These are phyloP conservation scores for Alnus rubra DNA, from an alignment of 306 rosid species.

Conservation along the genomic window DNA sequence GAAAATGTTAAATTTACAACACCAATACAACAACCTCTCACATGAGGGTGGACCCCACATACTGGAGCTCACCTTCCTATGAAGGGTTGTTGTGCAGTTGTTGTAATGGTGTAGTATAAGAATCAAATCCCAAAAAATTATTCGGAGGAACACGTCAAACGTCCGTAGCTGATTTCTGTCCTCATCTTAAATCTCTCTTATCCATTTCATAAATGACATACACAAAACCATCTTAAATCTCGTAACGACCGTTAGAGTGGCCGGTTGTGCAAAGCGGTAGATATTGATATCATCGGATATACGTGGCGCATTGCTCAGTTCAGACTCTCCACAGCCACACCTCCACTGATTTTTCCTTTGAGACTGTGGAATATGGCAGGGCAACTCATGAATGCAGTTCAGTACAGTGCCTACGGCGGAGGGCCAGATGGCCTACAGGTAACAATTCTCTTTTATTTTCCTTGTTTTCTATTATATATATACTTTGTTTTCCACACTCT, in stretches of 20 bases:
- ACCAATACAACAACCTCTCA: too few species aligned
- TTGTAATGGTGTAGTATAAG: too few species aligned
- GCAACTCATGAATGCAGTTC: conserved; percentile 65
- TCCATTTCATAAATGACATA: too few species aligned
- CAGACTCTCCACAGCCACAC: background rate
- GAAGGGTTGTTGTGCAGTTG: too few species aligned
- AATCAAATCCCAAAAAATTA: too few species aligned
- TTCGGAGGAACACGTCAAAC: too few species aligned
- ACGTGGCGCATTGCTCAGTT: background rate
- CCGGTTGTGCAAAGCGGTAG: background rate
- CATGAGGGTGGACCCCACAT: too few species aligned
- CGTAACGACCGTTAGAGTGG: background rate
- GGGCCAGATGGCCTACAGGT: conserved; percentile 71
- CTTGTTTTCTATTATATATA: background rate
- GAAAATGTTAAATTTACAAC: too few species aligned
- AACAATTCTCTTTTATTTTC: conserved; percentile 14
- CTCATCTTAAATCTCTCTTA: too few species aligned
- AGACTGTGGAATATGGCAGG: conserved; percentile 35
- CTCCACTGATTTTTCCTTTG: background rate
- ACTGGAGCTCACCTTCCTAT: too few species aligned
- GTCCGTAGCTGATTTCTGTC: too few species aligned
- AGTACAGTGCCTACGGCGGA: conserved; percentile 56
- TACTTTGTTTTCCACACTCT: background rate
- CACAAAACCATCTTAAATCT: too few species aligned
- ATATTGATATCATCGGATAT: background rate